Evolutionary conservation across 108 stramenopile genomes (phyloP), one percentile per base, ranked within the genome.

Genomic region (Asterionellopsis glacialis): DNA sequence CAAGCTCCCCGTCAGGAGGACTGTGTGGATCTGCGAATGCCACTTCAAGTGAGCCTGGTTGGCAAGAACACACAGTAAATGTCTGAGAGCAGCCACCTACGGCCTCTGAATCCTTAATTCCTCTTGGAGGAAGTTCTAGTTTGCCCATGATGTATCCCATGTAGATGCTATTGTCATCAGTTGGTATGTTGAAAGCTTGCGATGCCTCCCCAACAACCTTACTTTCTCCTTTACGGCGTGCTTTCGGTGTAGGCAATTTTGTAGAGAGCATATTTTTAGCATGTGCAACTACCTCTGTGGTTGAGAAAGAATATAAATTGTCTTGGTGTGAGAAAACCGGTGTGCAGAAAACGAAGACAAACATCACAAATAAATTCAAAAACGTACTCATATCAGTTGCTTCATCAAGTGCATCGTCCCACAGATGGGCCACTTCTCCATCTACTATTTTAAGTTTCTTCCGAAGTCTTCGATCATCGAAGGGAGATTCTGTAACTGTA

Each of bases 91-190:
- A 92, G 13, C 81, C 58, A 13, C 96, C 96, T 6, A 90, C 90
- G 0, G 85, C 82, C 56, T 96, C 96, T 0, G 88, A 75, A 61
- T 95, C 96, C 67, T 96, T 96, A 63, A 96, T 90, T 0, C 76
- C 93, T 42, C 66, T 56, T 19, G 92, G 90, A 9, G 96, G 96
- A 10, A 96, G 79, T 1, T 67, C 67, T 22, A 96, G 71, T 63
- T 84, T 79, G 15, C 96, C 96, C 50, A 88, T 76, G 57, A 95
- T 88, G 64, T 90, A 96, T 6, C 93, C 92, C 0, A 90, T 85
- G 27, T 89, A 83, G 49, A 54, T 65, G 51, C 39, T 60, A 47
- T 77, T 74, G 23, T 70, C 74, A 28, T 70, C 77, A 45, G 63
- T 78, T 28, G 81, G 78, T 51, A 88, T 61, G 63, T 91, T 87